Base-by-base conservation (phyloP, 2,329 filamentous ascomycete species). In the Chaetomiaceae sp. region DNA sequence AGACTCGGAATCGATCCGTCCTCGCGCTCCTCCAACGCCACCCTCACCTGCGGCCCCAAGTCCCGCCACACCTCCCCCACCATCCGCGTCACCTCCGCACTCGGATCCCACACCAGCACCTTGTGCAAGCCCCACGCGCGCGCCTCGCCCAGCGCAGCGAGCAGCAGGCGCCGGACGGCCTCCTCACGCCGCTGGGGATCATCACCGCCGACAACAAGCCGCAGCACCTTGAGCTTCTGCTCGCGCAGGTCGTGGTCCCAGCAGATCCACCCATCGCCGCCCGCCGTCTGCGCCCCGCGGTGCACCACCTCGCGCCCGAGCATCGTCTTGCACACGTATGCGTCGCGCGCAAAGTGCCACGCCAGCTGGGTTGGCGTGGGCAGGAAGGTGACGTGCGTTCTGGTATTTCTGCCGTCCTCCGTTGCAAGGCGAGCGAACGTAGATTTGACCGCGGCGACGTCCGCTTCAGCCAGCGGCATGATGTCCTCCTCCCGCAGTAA, bases 91-190 rank as follows among this genome's bases (percentile, higher is more conserved):
- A 61, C 45, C 19, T 59, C 58, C 6, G 54, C 49, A 15, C 54
- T 52, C 6, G 66, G 65, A 12, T 60, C 60, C 65, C 65, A 68
- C 3, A 65, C 38, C n/a, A 67, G 50, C 34, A 68, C 60, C 51
- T 66, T 62, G 9, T 53, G 54, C 27, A 68, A 26, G 1, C 57
- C 61, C 55, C 60, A 62, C 3, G 54, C 38, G 3, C 38, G 40
- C 4, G 65, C 65, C 52, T 67, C 66, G 9, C 49, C 53, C 27
- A 63, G 51, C 2, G 66, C 66, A 8, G 61, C 60, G 30, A 53
- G 47, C 38, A 68, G 51, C 42, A 68, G 47, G 41, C 42, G 48
- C 41, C 48, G 51, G 12, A 65, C 42, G 24, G 37, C 42, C 15
- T 6, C 39, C 6, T 4, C 49, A 54, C 3, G 42, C 42, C 43